Base-by-base conservation (phyloP, 192 early-diverging fungal genomes). In the Coemansia sp. region DNA sequence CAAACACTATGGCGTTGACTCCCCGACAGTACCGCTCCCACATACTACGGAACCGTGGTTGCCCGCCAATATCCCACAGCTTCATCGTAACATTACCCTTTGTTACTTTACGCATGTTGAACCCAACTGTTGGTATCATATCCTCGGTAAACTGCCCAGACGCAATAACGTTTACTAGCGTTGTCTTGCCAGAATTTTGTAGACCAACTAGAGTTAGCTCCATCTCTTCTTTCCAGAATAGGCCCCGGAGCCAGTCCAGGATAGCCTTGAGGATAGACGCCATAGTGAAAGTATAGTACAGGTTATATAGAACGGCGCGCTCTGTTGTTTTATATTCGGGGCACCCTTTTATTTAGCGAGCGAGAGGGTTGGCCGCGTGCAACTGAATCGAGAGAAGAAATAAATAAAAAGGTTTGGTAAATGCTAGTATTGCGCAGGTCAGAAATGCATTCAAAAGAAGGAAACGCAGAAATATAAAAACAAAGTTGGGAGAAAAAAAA, bases 1-100 rank as follows among this genome's bases (percentile, higher is more conserved):
- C 96, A 89, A 98, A 98, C 90, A 99, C 96, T 68, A 99, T 99
- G 4, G 96, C 94, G 72, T 99, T 97, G 39, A 98, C 98, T 38
- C 96, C 95, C 79, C 90, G 78, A 67, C 90, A 92, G 74, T 91
- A 92, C 69, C 90, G 77, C 68, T 91, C 90, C 91, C 98, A 99
- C 96, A 98, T 99, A 79, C 91, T 94, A 51, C 98, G 78, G 84
- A 99, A 98, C 67, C 97, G 84, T 51, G 96, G 92, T 76, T 99
- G 98, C 10, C 98, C 98, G 44, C 98, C 98, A 77, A 99, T 89
- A 82, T 99, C 98, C 98, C 98, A 99, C 65, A 99, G 82, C 77
- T 98, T 98, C 94, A 99, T 98, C 15, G 92, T 93, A 34, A 99
- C 95, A 55, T 93, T 94, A 67, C 93, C 91, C 85, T 93, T 92